Base-by-base conservation (phyloP, 1,284 basidiomycete genomes). In the Phylloboletellus chloephorus region DNA sequence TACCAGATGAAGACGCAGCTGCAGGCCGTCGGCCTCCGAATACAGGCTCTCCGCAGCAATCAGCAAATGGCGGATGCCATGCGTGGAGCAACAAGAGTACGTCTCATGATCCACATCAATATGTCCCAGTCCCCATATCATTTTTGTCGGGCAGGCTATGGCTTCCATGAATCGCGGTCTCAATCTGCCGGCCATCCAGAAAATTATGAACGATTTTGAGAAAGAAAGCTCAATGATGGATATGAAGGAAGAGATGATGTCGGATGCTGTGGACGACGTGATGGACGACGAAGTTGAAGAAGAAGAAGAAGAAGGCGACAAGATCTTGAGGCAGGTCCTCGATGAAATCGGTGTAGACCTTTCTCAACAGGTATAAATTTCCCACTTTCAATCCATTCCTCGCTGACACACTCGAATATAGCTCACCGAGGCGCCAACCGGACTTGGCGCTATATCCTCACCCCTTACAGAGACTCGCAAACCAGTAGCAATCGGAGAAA, bases 161-260 rank as follows among this genome's bases (percentile, higher is more conserved):
- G 89, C 86, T 7, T 82, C 92, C 38, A 98, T 98, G 96, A 98
- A 98, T 63, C 78, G 88, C 39, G 88, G 88, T 25, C 77, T 98
- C 54, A 98, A 98, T 64, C 76, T 98, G 9, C 95, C 96, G 7
- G 78, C 82, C 52, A 98, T 99, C 48, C 90, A 94, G 63, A 80
- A 82, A 39, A 98, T 98, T 60, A 93, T 98, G 87, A 88, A 85
- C 54, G 95, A 99, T 36, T 99, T 99, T 54, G 95, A 98, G 69
- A 87, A 84, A 57, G 96, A 99, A 67, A 95, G 86, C 50, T 82
- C 88, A 8, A 89, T 87, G 63, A 99, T 99, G 96, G 95, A 98
- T 66, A 98, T 99, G 96, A 98, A 98, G 67, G 96, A 98, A 67
- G 95, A 97, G 64, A 96, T 98, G 88, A 98, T 98, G 95, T 90